Conservation (phyloP, 2,329 filamentous ascomycete species). For the Aspergillus thermomutatus region DNA sequence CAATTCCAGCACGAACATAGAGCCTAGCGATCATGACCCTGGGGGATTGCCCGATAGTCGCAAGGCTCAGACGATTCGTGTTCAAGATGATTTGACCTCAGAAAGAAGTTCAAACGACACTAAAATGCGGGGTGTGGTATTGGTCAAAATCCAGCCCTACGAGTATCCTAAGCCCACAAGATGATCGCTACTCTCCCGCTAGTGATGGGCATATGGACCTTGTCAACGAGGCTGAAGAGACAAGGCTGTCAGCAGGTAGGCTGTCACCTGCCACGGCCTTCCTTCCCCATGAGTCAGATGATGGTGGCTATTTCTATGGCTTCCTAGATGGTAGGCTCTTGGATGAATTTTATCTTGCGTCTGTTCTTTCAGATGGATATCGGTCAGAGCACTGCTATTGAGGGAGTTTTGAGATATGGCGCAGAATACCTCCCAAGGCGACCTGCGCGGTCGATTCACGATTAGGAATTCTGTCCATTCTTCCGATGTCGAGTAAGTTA, state of each 20-base stretch:
- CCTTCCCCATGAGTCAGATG: constrained; percentile 10
- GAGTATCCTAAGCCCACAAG: neutral
- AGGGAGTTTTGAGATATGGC: neutral
- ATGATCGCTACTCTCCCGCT: neutral
- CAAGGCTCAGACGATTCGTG: neutral
- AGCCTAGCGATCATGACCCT: neutral
- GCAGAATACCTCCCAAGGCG: neutral
- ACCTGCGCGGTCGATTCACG: constrained; percentile 11
- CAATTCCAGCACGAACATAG: neutral
- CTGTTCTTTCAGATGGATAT: neutral
- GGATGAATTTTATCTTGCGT: neutral
- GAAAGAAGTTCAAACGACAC: neutral
- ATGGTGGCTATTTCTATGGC: neutral
- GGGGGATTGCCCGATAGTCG: neutral
- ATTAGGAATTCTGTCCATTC: constrained; percentile 8
- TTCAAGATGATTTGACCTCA: neutral
- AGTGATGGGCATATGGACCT: neutral
- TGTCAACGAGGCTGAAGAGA: constrained; percentile 8
- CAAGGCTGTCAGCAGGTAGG: constrained; percentile 2
- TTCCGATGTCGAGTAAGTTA: constrained; percentile 27
- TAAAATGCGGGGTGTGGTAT: neutral
- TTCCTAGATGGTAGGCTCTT: neutral
- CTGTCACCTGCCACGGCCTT: constrained; percentile 13
- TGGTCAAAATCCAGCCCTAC: neutral
- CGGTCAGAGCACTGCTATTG: neutral